Percentiles rank a stretch among this genome's conserved stretches.
Evolutionary conservation across 176 grass and related monocot genomes (phyloP).

Genomic region (Bothriochloa decipiens): DNA sequence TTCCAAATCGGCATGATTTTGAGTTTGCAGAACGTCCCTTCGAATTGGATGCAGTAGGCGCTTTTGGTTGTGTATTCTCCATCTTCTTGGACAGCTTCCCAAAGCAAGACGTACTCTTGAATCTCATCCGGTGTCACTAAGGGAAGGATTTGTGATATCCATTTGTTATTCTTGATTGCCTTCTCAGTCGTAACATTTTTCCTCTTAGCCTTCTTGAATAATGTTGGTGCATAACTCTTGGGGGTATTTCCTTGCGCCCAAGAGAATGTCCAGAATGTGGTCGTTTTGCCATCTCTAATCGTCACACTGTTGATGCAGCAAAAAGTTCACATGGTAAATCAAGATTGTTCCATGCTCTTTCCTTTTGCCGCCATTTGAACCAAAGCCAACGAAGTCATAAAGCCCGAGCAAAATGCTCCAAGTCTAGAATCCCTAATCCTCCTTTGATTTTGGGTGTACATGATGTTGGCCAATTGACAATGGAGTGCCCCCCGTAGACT

Average conservation of each 20-base stretch:
- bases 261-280: background rate
- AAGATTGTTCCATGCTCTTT: background rate
- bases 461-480: background rate
- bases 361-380: background rate
- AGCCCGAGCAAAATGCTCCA: background rate
- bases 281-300: fast-evolving
- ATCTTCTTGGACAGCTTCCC: too few relatives aligned
- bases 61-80: too few relatives aligned
- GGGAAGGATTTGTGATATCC: too few relatives aligned
- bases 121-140: too few relatives aligned
- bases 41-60: too few relatives aligned
- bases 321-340: background rate
- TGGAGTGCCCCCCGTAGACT: background rate
- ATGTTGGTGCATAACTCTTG: fast-evolving
- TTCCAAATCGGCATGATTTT: background rate
- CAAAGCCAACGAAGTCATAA: background rate
- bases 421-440: background rate
- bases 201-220: background rate
- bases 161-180: background rate
- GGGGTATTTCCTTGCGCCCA: background rate
- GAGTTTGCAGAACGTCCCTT: too few relatives aligned
- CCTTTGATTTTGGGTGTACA: background rate
- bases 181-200: fast-evolving
- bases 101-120: too few relatives aligned
- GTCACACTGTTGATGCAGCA: fast-evolving